Base-by-base conservation (phyloP, 192 early-diverging fungal species). In the Podochytrium sp. region DNA sequence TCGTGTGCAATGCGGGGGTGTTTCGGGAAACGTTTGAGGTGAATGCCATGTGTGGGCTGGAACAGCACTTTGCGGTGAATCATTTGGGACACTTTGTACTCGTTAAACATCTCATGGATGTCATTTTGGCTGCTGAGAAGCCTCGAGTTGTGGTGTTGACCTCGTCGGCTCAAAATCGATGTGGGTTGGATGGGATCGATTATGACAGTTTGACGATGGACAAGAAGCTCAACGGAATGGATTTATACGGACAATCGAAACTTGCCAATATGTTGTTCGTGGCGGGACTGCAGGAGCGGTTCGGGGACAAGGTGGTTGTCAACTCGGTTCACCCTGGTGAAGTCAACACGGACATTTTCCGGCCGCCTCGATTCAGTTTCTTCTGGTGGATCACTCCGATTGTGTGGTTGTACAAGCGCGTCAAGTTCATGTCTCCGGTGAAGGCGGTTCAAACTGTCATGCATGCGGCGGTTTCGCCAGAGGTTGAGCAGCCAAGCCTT, bases 41-140 rank as follows among this genome's bases (percentile, higher is more conserved):
- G 20, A 20, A 20, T 27, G 12, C 29, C 14, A 30, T 57, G n/a
- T 57, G 4, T 30, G 83, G n/a, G 12, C 10, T 47, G 12, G 43
- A 84, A 74, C 39, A 47, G 18, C 83, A 85, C 41, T 84, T 84
- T 65, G 83, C 61, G 2, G 76, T 79, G 34, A 84, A 84, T 65
- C 83, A 84, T 64, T 43, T 84, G 10, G 83, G 84, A 32, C 84
- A 85, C 40, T 83, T 84, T 49, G 72, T 83, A 18, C 74, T 85
- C 34, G 80, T 76, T 3, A 79, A 35, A 23, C 33, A 51, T 12
- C 37, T 76, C 27, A 30, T 76, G 20, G 58, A 75, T 34, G 64
- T 63, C 16, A 39, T 43, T 32, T 25, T 30, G 2, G 57, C 74
- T n/a, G 50, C 59, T 1, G 29, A 52, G 2, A 38, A 56, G 14